Base-by-base conservation (phyloP, 768 basidiomycete species). In the Psilocybe tampanensis region DNA sequence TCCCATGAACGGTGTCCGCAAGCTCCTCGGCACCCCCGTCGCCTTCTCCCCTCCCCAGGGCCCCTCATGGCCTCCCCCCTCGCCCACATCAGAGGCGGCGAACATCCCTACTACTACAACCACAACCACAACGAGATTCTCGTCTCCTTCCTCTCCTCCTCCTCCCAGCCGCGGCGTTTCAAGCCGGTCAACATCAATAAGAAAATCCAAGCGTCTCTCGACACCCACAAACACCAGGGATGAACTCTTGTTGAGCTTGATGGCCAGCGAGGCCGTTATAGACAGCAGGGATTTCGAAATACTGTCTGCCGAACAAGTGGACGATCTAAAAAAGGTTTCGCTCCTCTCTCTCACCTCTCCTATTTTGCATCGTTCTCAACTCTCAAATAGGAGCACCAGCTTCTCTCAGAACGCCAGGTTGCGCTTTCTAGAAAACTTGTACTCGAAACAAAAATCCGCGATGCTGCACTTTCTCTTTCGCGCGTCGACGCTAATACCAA, bases 231-330 rank as follows among this genome's bases (percentile, higher is more conserved):
- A 84, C 60, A 84, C 83, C 15, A 81, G 88, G 44, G 94, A 97
- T 64, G 92, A 95, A 60, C 81, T 98, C 44, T 80, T 98, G 60
- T 82, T 97, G 68, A 91, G 90, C 68, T 80, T 99, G 39, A 76
- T 98, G 61, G 91, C 95, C 41, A 94, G 94, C 53, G 94, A 98
- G 72, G 96, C 96, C 4, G 85, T 92, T 41, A 87, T 98, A n/a
- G 94, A 98, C 65, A 92, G 92, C 65, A 86, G 90, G 26, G 85
- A 85, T 44, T 92, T 84, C 67, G 85, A 88, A 52, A 87, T 97
- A 19, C 77, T 95, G 43, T 83, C 80, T 41, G 77, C 70, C 8
- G 76, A 77, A 62, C 78, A 81, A 56, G 77, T 83, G 19, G 83
- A 81, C 52, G 78, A 78, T 36, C 68, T 81, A 44, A 80, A 79